Conservation (phyloP, 306 rosid genomes). For the Inga oerstediana region DNA sequence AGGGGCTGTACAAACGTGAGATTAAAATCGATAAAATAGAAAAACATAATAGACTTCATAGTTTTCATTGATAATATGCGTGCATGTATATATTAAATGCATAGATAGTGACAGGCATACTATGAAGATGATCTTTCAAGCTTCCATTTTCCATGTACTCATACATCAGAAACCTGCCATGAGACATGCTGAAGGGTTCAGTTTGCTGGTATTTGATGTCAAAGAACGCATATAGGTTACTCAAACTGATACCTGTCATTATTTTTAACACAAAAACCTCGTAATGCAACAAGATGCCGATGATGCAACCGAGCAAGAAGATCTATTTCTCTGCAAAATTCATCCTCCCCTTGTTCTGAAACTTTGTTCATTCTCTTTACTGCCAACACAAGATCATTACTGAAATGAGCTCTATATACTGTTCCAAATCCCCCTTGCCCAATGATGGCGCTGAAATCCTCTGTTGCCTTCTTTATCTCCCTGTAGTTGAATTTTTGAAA, state of each 20-base stretch:
- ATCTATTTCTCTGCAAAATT: constrained; percentile 87
- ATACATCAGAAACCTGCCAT: constrained; percentile 87
- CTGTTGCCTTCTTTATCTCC: constrained; percentile 95
- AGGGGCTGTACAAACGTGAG: constrained; percentile 60
- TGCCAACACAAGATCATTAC: constrained; percentile 74
- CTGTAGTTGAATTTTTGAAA: constrained; percentile 77
- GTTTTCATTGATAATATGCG: constrained; percentile 1
- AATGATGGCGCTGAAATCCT: constrained; percentile 66
- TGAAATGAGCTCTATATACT: constrained; percentile 82
- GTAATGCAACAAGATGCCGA: constrained; percentile 90
- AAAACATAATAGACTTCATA: constrained; percentile 22
- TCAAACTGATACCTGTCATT: constrained; percentile 69
- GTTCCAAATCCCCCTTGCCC: constrained; percentile 99
- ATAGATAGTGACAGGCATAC: constrained; percentile 62
- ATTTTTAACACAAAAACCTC: constrained; percentile 80
- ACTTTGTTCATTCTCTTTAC: constrained; percentile 86
- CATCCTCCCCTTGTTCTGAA: constrained; percentile 88
- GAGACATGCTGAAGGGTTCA: constrained; percentile 37
- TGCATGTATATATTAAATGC: constrained; percentile 17
- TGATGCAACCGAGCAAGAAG: constrained; percentile 96
- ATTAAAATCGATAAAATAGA: constrained; percentile 24
- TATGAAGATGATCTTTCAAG: constrained; percentile 97
- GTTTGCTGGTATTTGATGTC: constrained; percentile 28
- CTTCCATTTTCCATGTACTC: constrained; percentile 98
- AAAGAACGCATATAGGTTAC: constrained; percentile 34